Base-by-base conservation (phyloP, 179 eudicot species). In the Beta macrorhiza region DNA sequence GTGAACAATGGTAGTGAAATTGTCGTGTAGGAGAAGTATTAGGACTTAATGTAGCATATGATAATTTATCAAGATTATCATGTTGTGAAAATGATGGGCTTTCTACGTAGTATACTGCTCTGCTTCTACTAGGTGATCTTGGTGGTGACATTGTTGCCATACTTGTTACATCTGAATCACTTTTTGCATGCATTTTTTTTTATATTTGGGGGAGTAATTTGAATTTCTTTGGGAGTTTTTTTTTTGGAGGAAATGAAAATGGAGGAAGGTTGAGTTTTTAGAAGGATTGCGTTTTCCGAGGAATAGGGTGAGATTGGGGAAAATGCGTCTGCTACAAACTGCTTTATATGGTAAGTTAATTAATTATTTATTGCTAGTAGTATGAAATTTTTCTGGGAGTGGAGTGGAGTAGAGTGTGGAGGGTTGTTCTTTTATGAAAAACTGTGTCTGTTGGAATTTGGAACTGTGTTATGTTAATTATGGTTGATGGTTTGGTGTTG, bases 101-200 rank as follows among this genome's bases (percentile, higher is more conserved):
- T 82, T 93, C 97, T 10, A 93, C 98, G 88, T 90, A 93, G 92
- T 93, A 93, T 0, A 93, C 76, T 12, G 88, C 89, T 19, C 91
- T 78, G 86, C 70, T 9, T 9, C 72, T 81, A 0, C 72, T 81
- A 0, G 94, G 97, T 7, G 96, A 89, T 4, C 92, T 86, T n/a
- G 93, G 96, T 52, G 96, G 93, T 57, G 92, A 80, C 0, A 90
- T 80, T 6, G 93, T 92, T 11, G 86, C 92, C 1, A 85, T 75
- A 84, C 93, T 92, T n/a, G 97, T 93, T 42, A 83, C 85, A 64
- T 93, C 98, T 3, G 98, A 92, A 86, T 93, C 97, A 16, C 97
- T 87, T 78, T 93, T 93, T 7, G 76, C 87, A 68, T 93, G 97
- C 93, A 91, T 89, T 83, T 42, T 78, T 17, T 2, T 17, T 25